Base-by-base conservation (phyloP, 2,329 filamentous ascomycete species). In the Fusarium scirpi region DNA sequence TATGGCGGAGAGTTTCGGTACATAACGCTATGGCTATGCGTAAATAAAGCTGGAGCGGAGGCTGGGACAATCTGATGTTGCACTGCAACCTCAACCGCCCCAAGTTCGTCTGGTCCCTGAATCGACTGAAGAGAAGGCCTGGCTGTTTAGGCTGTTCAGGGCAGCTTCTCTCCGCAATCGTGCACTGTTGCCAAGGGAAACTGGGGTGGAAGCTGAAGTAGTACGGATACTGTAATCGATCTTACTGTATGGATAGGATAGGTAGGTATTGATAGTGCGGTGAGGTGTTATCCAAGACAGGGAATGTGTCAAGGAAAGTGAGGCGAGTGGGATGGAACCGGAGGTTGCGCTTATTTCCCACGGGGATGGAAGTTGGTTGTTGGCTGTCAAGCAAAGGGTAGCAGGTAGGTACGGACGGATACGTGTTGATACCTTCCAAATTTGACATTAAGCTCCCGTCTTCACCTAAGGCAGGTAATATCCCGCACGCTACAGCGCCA, bases 151-250 rank as follows among this genome's bases (percentile, higher is more conserved):
- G 30, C 46, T 54, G 56, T 25, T 30, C 44, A 69, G 40, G 32
- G 20, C 34, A 52, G 20, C 30, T 51, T 15, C 40, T 58, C 65
- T 68, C 69, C 61, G 46, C 65, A 72, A 66, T 62, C 57, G 62
- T 67, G 67, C 62, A 63, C 61, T 68, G 47, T 69, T 44, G 56
- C 68, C 55, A 69, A 71, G 68, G 49, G 29, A 58, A 53, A 59
- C 38, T 67, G 58, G 67, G 54, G 58, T 58, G 58, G 47, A 66
- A 53, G 9, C 7, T 11, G 63, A 57, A 57, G 52, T 29, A 29
- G 27, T 29, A 29, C 27, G 27, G 27, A 29, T 29, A 29, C 27
- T 29, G 27, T 47, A 38, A 38, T 38, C 32, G 32, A 38, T 38
- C 32, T 18, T 18, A 38, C 32, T 38, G 32, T 38, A 38, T 9